Evolutionary conservation across 768 basidiomycete genomes (phyloP).

Genomic region (Phlebiopsis flavidoalba): DNA sequence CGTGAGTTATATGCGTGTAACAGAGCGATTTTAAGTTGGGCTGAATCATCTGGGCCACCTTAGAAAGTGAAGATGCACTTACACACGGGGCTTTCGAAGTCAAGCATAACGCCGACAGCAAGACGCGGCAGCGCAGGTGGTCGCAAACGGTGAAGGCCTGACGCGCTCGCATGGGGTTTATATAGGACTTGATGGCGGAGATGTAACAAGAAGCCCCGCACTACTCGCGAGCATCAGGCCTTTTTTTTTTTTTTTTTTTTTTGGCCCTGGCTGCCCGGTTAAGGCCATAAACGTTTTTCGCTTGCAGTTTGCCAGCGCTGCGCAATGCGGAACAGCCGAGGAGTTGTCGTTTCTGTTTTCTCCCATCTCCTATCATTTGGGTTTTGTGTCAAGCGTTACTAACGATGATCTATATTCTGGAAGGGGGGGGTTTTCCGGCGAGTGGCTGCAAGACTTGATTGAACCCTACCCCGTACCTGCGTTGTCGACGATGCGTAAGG

Average conservation of each 20-base stretch:
- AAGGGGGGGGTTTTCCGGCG: not conserved
- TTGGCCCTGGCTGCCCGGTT: not conserved
- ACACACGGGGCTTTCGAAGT: slow-evolving; percentile 41
- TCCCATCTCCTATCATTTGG: not conserved
- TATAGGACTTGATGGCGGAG: slow-evolving; percentile 22
- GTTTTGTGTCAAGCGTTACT: not conserved
- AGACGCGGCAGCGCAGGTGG: slow-evolving; percentile 44
- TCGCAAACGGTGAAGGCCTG: slow-evolving; percentile 32
- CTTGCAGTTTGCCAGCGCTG: not conserved
- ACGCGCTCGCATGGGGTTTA: slow-evolving; percentile 6
- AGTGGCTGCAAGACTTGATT: slow-evolving; percentile 6
- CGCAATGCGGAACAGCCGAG: not conserved
- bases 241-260: too few relatives aligned
- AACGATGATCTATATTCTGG: slow-evolving; percentile 4
- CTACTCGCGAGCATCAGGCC: slow-evolving; percentile 3
- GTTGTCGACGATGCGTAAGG: slow-evolving; percentile 56
- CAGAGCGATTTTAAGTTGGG: slow-evolving; percentile 86
- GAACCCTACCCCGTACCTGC: slow-evolving; percentile 30
- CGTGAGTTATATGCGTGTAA: slow-evolving; percentile 59
- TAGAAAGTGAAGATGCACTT: slow-evolving; percentile 29
- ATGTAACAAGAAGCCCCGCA: slow-evolving; percentile 18
- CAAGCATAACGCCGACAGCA: slow-evolving; percentile 58
- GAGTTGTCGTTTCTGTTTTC: not conserved
- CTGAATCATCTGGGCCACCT: slow-evolving; percentile 48
- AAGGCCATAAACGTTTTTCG: slow-evolving; percentile 1